These are phyloP conservation scores for Dryas octopetala DNA, from an alignment of 306 rosid genomes.

Conservation along the genomic window DNA sequence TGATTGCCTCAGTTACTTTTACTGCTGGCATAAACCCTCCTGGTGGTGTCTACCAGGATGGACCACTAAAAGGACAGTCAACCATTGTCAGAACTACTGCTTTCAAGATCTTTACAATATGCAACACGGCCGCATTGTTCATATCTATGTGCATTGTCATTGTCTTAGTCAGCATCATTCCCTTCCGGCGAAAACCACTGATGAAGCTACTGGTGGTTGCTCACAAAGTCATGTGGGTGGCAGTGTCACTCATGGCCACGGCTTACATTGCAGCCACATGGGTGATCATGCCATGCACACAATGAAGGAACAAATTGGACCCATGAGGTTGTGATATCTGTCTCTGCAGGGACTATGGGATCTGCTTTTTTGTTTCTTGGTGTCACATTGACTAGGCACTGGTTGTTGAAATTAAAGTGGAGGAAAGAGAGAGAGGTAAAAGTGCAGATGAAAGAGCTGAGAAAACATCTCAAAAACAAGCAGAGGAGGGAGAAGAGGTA, in stretches of 20 bases:
- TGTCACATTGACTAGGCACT: slow-evolving; percentile 46
- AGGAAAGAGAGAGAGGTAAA: slow-evolving; percentile 30
- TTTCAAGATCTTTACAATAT: slow-evolving; percentile 64
- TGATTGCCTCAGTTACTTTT: slow-evolving; percentile 78
- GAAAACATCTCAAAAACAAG: not conserved
- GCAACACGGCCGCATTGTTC: slow-evolving; percentile 67
- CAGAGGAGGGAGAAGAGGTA: slow-evolving; percentile 21
- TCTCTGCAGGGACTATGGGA: slow-evolving; percentile 55
- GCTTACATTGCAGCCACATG: slow-evolving; percentile 64
- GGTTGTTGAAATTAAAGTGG: slow-evolving; percentile 48
- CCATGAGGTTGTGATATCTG: slow-evolving; percentile 36
- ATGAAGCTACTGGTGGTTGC: slow-evolving; percentile 45
- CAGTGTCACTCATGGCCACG: slow-evolving; percentile 61
- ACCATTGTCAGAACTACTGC: slow-evolving; percentile 43
- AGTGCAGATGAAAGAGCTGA: not conserved
- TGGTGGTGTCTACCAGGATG: slow-evolving; percentile 61
- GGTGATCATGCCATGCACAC: slow-evolving; percentile 54
- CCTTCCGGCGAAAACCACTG: slow-evolving; percentile 53
- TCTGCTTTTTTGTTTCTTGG: slow-evolving; percentile 46
- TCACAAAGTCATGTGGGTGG: slow-evolving; percentile 71
- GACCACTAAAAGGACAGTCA: slow-evolving; percentile 50
- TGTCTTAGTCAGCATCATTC: slow-evolving; percentile 70
- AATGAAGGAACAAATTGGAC: slow-evolving; percentile 35
- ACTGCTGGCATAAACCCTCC: slow-evolving; percentile 78
- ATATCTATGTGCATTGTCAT: slow-evolving; percentile 58